Evolutionary conservation across 2,329 filamentous ascomycete species (phyloP), one percentile per base, ranked within the genome.

Genomic region (Aspergillus cejpii): DNA sequence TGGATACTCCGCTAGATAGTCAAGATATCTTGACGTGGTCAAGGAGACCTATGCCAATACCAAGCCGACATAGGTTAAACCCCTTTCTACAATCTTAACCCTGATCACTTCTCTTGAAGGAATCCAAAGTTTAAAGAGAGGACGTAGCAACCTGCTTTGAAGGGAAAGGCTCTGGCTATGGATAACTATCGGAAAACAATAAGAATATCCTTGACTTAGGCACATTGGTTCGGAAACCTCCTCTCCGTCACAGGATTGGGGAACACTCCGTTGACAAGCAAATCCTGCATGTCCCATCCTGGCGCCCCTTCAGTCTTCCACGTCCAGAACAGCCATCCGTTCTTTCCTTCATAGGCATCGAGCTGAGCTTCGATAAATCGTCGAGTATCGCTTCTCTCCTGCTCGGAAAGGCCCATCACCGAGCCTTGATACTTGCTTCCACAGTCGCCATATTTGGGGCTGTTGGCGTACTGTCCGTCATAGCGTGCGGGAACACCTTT

Each of bases 401-500:
- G 54, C 1, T 54, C 51, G 17, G 62, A 56, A 47, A 75, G 65
- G 1, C 49, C 62, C 2, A 64, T 59, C 66, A 80, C 79, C 14
- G 71, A 66, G 14, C 68, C 68, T 20, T 73, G 64, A 54, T 70
- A 68, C 52, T 74, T 76, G 49, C 66, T 72, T 3, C 57, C 65
- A 61, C 81, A 85, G 46, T 68, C 70, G n/a, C 78, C 79, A 19
- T 80, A 67, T 41, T 66, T 71, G 0, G 60, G 54, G 39, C 68
- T 74, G 24, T 66, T 72, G 0, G 68, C 60, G 52, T 71, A 77
- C 2, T 72, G 74, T 11, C 79, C 80, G 36, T 73, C 69, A 47
- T 78, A 81, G 27, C 83, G 73, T 6, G 80, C 73, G 10, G 80
- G 81, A 34, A 77, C 64, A 2, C 75, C 75, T 45, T 75, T 76